Conservation (phyloP, 148 eudicot species). For the Rhododendron ferrugineum region DNA sequence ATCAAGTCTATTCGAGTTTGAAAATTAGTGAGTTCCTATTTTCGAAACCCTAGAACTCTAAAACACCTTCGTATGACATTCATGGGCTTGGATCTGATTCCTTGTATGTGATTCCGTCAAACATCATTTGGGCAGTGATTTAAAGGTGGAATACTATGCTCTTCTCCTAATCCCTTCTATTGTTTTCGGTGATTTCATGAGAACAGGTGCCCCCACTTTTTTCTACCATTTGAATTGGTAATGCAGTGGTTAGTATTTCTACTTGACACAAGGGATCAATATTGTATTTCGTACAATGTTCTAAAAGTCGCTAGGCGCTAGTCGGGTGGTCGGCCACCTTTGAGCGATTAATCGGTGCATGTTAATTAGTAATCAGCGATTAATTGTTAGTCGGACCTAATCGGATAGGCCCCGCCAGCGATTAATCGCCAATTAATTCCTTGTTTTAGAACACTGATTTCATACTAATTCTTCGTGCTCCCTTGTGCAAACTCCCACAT, state of each 20-base stretch:
- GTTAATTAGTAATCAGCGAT: too few species aligned
- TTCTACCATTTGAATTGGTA: neutral
- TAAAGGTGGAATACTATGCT: neutral
- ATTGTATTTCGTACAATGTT: neutral
- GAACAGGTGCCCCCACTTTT: neutral
- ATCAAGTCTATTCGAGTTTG: neutral
- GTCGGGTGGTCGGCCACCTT: too few species aligned
- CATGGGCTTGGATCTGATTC: too few species aligned
- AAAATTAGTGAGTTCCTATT: neutral
- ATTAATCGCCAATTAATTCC: too few species aligned
- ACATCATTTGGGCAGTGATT: neutral
- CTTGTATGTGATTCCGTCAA: neutral
- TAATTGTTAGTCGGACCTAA: too few species aligned
- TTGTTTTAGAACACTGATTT: too few species aligned
- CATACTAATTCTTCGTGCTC: neutral
- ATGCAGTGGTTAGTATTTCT: neutral
- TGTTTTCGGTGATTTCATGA: neutral
- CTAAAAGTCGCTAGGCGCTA: too few species aligned
- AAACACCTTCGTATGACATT: neutral
- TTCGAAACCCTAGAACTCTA: neutral
- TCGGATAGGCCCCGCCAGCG: too few species aligned
- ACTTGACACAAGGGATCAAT: neutral
- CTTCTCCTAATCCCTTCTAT: too few species aligned
- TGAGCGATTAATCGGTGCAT: too few species aligned
- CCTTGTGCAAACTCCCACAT: neutral